Conservation (phyloP, 75 land plant species). For the Ceratopteris richardii region DNA sequence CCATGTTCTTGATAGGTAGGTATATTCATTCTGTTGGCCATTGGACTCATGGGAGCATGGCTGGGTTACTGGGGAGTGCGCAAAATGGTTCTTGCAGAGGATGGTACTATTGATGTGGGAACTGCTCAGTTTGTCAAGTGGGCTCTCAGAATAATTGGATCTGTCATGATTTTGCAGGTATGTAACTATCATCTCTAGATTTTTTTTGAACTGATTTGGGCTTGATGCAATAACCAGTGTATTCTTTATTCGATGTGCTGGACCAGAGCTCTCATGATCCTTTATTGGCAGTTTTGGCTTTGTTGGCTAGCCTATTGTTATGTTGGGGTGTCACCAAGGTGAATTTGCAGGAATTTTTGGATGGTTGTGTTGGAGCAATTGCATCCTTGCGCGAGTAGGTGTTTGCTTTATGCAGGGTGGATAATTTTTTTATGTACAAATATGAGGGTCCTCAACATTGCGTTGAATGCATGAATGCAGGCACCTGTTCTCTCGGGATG, state of each 20-base stretch:
- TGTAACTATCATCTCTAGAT: too few relatives aligned
- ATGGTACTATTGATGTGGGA: conserved; percentile 64
- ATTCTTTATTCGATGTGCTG: conserved; percentile 1
- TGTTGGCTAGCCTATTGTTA: conserved; percentile 21
- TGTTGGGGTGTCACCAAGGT: conserved; percentile 26
- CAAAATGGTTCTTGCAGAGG: conserved; percentile 64
- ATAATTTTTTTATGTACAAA: too few relatives aligned
- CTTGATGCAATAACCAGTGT: neutral
- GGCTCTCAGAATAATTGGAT: conserved; percentile 60
- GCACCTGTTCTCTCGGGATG: neutral
- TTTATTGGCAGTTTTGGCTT: conserved; percentile 35
- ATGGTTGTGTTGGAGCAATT: neutral
- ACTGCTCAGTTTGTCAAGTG: conserved; percentile 67
- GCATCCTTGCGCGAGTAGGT: conserved; percentile 16
- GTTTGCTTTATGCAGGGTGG: neutral
- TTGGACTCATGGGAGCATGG: conserved; percentile 81
- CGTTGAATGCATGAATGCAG: neutral
- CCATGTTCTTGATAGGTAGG: conserved; percentile 49
- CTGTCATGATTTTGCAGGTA: conserved; percentile 69
- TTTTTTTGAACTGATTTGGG: neutral
- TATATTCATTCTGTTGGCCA: conserved; percentile 40
- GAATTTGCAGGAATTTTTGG: conserved; percentile 7
- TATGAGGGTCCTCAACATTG: too few relatives aligned
- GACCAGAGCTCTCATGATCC: conserved; percentile 58
- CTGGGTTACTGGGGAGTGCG: conserved; percentile 91